Percentiles rank a stretch among this genome's conserved stretches.
These are phyloP conservation scores for Saccharum spontaneum DNA, from an alignment of 176 grass and related monocot genomes.

Conservation along the genomic window DNA sequence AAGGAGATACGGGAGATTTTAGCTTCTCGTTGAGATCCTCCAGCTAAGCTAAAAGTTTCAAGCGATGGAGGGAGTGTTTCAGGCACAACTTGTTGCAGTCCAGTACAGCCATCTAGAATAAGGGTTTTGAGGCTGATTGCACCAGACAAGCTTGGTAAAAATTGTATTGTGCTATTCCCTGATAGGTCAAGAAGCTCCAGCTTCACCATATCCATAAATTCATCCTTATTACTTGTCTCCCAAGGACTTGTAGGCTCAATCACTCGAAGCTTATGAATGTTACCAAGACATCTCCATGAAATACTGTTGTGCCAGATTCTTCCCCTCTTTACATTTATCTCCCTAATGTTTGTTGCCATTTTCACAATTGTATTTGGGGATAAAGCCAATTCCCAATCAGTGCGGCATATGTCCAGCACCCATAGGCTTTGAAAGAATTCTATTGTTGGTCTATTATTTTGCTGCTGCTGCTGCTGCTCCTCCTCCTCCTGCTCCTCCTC, in stretches of 20 bases:
- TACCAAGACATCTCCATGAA: neutral
- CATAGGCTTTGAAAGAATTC: slow-evolving; percentile 10
- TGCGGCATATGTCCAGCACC: neutral
- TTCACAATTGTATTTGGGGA: neutral
- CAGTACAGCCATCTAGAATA: slow-evolving; percentile 12
- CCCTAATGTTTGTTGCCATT: neutral
- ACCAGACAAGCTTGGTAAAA: neutral
- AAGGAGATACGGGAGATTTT: no score
- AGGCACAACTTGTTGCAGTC: no score
- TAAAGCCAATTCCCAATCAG: neutral
- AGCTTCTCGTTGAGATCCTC: no score
- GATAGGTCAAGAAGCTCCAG: slow-evolving; percentile 3
- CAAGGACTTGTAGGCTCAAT: neutral
- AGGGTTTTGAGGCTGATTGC: neutral
- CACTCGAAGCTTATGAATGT: neutral
- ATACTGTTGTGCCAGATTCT: neutral
- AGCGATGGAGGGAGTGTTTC: no score
- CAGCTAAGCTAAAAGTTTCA: no score
- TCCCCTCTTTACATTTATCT: neutral
- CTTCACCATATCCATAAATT: neutral
- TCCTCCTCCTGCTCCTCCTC: no score
- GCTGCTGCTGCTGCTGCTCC: no score
- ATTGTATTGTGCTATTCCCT: neutral
- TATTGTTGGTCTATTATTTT: neutral
- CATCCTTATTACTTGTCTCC: neutral